These are phyloP conservation scores for Piper betle DNA, from an alignment of 164 flowering plant species.

Conservation along the genomic window DNA sequence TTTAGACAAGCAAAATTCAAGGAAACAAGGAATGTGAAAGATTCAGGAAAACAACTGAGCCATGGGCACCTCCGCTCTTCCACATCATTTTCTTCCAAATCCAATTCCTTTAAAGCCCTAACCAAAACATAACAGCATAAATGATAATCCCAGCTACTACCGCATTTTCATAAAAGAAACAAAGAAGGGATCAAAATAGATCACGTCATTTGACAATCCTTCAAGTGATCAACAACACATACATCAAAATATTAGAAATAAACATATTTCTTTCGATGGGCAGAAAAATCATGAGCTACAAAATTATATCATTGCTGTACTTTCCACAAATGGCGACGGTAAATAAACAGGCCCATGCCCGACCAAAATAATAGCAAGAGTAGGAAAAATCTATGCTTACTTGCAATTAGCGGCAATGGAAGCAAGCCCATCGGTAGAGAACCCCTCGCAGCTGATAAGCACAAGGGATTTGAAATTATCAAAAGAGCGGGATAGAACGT, in stretches of 20 bases:
- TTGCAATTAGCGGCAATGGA: slow-evolving; percentile 62
- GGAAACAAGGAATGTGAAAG: slow-evolving; percentile 49
- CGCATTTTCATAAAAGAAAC: not conserved
- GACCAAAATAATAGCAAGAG: not conserved
- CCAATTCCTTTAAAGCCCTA: slow-evolving; percentile 54
- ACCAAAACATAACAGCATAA: not conserved
- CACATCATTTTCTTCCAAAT: slow-evolving; percentile 46
- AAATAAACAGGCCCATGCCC: not conserved
- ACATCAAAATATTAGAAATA: not conserved
- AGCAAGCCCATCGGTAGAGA: slow-evolving; percentile 63
- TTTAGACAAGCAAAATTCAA: slow-evolving; percentile 46
- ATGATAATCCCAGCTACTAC: not conserved
- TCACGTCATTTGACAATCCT: not conserved
- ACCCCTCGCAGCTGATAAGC: slow-evolving; percentile 70
- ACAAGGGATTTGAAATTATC: slow-evolving; percentile 42
- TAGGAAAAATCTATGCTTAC: slow-evolving; percentile 14
- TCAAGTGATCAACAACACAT: not conserved
- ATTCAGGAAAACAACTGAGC: slow-evolving; percentile 74
- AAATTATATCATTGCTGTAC: too few relatives aligned
- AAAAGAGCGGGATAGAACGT: slow-evolving; percentile 39
- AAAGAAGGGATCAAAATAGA: not conserved
- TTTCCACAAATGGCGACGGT: too few relatives aligned
- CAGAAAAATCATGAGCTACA: too few relatives aligned
- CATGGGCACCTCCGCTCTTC: slow-evolving; percentile 46
- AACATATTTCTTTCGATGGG: too few relatives aligned